These are phyloP conservation scores for Colletotrichum chrysophilum DNA, from an alignment of 2,329 filamentous ascomycete species.

Conservation along the genomic window DNA sequence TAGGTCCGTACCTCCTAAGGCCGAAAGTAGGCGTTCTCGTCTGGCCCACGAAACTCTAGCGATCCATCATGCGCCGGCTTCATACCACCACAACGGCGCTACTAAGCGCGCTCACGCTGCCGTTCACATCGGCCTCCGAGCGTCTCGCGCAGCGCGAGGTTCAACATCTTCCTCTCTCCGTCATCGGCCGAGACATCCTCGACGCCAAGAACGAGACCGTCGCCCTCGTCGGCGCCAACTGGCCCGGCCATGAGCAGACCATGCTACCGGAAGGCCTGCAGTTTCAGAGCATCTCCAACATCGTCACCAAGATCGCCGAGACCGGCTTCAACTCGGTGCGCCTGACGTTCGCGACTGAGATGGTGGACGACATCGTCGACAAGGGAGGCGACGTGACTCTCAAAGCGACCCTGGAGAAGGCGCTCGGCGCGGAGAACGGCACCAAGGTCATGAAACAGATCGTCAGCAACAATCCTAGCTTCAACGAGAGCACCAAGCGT, in stretches of 20 bases:
- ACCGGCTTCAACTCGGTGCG: constrained; percentile 60
- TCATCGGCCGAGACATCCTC: constrained; percentile 41
- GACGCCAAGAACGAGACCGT: constrained; percentile 51
- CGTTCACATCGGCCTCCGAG: not conserved
- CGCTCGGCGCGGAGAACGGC: constrained; percentile 52
- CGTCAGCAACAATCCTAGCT: constrained; percentile 53
- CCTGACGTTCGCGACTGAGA: constrained; percentile 60
- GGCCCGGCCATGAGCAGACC: constrained; percentile 57
- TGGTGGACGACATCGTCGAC: constrained; percentile 55
- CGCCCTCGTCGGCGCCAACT: constrained; percentile 55
- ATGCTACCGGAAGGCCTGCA: constrained; percentile 63
- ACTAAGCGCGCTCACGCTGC: constrained; percentile 10
- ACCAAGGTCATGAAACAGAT: constrained; percentile 49
- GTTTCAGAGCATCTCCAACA: constrained; percentile 52
- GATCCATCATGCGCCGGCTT: not conserved
- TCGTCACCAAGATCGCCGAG: constrained; percentile 54
- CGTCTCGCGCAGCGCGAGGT: not conserved
- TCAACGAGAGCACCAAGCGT: constrained; percentile 49
- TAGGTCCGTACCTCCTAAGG: not conserved
- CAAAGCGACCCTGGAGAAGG: constrained; percentile 38
- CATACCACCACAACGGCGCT: not conserved
- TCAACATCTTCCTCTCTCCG: not conserved
- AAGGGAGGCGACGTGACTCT: constrained; percentile 42
- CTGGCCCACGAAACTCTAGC: not conserved
- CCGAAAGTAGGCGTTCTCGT: not conserved